Evolutionary conservation across 2,329 filamentous ascomycete genomes (phyloP), one percentile per base, ranked within the genome.

Genomic region (Torrubiella hemipterigena): DNA sequence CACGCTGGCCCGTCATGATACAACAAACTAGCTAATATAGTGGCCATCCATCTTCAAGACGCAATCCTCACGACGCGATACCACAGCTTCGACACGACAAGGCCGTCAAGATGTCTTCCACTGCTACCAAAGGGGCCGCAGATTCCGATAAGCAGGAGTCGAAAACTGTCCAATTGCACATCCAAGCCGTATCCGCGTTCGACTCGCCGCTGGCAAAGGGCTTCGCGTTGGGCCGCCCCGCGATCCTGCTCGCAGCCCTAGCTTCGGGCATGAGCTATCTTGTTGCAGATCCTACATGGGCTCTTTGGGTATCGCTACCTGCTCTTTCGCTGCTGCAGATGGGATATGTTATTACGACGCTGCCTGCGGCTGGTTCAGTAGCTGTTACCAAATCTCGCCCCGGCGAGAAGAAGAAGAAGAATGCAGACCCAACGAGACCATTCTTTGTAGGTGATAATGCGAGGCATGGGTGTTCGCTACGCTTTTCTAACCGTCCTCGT

Each of bases 221-320:
- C 15, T 69, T 80, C 47, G 72, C 77, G 10, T 67, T 83, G 46
- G 53, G 74, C 14, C 81, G 93, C 42, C 78, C 82, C 0, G 54
- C 68, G 17, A 55, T 85, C 9, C 63, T 93, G 18, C 65, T 83
- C 18, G 67, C 66, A 8, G 55, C 80, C 21, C 77, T 80, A 48
- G 65, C 68, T 27, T 48, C 71, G 39, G 69, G 69, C 23, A 89
- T 93, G 54, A 51, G 59, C 21, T 58, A 66, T 13, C 63, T 93
- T 17, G 80, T 93, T 17, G 61, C 65, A 12, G 71, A 87, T 41
- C 83, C 86, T 1, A 68, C 79, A 3, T 55, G 66, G 12, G 69
- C 77, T 6, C 66, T 93, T 22, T 53, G 69, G 11, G 65, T 51
- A 18, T 62, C 76, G 3, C 58, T 89, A 3, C 66, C 77, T 1